Conservation (phyloP, 345 rosid genomes). For the Anastatica hierochuntica region DNA sequence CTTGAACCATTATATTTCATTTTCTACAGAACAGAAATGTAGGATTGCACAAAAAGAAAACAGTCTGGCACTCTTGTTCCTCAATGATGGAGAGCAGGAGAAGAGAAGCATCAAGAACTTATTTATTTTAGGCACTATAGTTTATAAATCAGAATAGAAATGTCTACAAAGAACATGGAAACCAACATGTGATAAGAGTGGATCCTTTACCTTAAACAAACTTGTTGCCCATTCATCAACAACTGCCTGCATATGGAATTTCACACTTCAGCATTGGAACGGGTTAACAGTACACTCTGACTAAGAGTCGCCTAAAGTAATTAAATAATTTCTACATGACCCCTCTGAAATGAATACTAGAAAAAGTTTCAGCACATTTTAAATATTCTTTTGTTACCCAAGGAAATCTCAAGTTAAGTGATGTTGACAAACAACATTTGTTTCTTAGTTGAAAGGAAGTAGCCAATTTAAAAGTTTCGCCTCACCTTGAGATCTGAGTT, state of each 20-base stretch:
- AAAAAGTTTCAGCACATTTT: neutral
- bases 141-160: neutral
- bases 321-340: neutral
- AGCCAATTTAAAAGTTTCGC: neutral
- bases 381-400: neutral
- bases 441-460: neutral
- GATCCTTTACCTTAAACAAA: constrained; percentile 61
- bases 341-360: neutral
- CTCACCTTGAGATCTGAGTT: constrained; percentile 84
- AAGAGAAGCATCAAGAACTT: constrained; percentile 9
- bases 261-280: constrained; percentile 16
- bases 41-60: constrained; percentile 5
- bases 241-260: constrained; percentile 56
- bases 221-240: constrained; percentile 97
- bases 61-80: constrained; percentile 1
- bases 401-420: constrained; percentile 2
- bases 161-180: constrained; percentile 6
- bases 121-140: neutral
- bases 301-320: neutral
- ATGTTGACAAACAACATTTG: neutral
- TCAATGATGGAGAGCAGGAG: neutral
- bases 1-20: neutral
- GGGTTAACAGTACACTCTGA: neutral
- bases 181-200: constrained; percentile 1
- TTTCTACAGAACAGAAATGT: neutral